A percentile compares a stretch with the other conserved stretches of the same genome.
phyloP scores from a whole-genome alignment of 257 asterid genomes.

The Solanum clarkiae region DNA sequence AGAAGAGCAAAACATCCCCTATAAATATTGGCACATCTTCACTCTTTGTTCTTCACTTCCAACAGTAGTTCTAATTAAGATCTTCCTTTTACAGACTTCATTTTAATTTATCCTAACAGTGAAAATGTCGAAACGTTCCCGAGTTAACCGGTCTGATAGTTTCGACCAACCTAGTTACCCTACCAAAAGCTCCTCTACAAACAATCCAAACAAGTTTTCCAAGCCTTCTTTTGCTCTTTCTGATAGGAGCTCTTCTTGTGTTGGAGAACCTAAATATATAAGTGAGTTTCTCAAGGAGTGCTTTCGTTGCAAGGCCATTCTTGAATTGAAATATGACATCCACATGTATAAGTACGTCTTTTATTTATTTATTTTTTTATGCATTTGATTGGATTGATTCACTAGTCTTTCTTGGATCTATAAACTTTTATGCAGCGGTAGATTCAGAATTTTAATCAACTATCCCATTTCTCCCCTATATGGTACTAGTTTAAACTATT shows the following conservation, averaged over 20 bases:
- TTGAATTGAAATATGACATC: not conserved
- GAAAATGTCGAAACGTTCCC: not conserved
- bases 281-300: not conserved
- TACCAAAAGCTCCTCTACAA: not conserved
- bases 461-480: not conserved
- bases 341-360: not conserved
- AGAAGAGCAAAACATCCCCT: too few relatives aligned
- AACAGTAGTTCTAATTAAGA: not conserved
- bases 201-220: not conserved
- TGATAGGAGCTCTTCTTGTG: not conserved
- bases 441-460: not conserved
- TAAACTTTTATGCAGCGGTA: not conserved
- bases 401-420: not conserved
- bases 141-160: not conserved
- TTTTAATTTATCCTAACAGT: too few relatives aligned
- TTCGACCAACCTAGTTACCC: not conserved
- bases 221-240: not conserved
- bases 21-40: not conserved
- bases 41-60: not conserved
- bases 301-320: not conserved
- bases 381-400: not conserved
- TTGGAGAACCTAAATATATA: not conserved
- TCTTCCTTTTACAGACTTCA: not conserved
- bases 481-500: not conserved
- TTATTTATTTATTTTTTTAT: not conserved